Evolutionary conservation across 179 eudicot genomes (phyloP).

Genomic region (Drosera spatulata): DNA sequence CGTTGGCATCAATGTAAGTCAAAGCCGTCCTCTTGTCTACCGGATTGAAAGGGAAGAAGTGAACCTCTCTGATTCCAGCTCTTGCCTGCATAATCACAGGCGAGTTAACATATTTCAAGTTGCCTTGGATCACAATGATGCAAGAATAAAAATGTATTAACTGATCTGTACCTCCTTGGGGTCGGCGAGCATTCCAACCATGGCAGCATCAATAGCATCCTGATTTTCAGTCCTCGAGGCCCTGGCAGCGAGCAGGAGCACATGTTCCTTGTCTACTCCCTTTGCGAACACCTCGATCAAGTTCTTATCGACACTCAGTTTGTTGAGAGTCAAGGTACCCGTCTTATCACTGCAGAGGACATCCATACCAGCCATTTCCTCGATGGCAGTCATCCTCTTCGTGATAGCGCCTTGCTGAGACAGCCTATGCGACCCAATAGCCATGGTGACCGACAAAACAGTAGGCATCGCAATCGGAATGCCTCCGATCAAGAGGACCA

Average conservation of each 20-base stretch:
- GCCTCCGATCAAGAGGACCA: conserved; percentile 70
- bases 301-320: conserved; percentile 51
- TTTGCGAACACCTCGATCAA: conserved; percentile 40
- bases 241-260: conserved; percentile 70
- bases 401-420: conserved; percentile 81
- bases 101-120: background rate
- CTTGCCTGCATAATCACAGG: conserved; percentile 41
- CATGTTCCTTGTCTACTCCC: conserved; percentile 44
- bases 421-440: conserved; percentile 66
- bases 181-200: conserved; percentile 69
- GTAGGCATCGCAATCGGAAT: conserved; percentile 86
- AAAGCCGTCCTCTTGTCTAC: conserved; percentile 82
- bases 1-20: conserved; percentile 58
- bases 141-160: background rate
- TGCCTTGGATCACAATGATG: background rate
- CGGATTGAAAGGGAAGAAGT: conserved; percentile 80
- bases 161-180: conserved; percentile 52
- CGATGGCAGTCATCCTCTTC: conserved; percentile 76
- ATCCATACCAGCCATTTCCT: conserved; percentile 85
- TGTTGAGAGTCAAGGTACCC: conserved; percentile 58
- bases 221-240: conserved; percentile 78
- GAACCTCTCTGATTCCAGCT: conserved; percentile 55
- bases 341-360: conserved; percentile 73
- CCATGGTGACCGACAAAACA: conserved; percentile 64
- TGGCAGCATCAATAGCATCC: conserved; percentile 78